phyloP scores from a whole-genome alignment of 257 asterid species.

The Solanum verrucosum region DNA sequence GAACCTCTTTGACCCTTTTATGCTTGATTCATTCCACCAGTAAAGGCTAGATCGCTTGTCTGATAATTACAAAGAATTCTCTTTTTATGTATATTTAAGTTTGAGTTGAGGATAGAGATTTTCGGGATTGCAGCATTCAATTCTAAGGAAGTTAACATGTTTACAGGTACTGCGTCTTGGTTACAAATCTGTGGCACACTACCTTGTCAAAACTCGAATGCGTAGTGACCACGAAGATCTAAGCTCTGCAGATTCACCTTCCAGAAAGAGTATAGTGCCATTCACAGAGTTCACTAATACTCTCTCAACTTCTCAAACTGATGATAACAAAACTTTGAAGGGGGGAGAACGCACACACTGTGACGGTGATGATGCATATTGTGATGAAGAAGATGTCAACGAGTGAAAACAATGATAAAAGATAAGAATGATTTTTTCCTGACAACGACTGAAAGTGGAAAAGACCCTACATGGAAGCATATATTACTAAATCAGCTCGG shows the following conservation, averaged over 20 bases:
- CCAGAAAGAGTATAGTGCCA: conserved; percentile 9
- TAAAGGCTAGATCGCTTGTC: not conserved
- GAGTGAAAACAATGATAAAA: not conserved
- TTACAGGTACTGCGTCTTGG: conserved; percentile 43
- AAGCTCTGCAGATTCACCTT: conserved; percentile 7
- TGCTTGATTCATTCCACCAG: not conserved
- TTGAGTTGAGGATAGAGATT: not conserved
- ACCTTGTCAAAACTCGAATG: conserved; percentile 36
- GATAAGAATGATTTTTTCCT: not conserved
- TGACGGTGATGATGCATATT: not conserved
- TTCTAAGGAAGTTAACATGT: not conserved
- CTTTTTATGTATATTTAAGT: not conserved
- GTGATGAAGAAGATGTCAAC: not conserved
- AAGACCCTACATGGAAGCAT: not conserved
- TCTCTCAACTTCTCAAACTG: not conserved
- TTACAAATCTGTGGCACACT: conserved; percentile 76
- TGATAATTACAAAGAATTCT: not conserved
- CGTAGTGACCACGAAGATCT: conserved; percentile 6
- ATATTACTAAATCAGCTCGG: not conserved
- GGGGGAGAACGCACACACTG: not conserved
- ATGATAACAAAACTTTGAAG: not conserved
- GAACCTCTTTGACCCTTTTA: not conserved
- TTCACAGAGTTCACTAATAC: not conserved
- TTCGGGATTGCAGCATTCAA: not conserved
- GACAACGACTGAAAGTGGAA: not conserved